Conservation (phyloP, 2,329 filamentous ascomycete species). For the Fusarium longipes region DNA sequence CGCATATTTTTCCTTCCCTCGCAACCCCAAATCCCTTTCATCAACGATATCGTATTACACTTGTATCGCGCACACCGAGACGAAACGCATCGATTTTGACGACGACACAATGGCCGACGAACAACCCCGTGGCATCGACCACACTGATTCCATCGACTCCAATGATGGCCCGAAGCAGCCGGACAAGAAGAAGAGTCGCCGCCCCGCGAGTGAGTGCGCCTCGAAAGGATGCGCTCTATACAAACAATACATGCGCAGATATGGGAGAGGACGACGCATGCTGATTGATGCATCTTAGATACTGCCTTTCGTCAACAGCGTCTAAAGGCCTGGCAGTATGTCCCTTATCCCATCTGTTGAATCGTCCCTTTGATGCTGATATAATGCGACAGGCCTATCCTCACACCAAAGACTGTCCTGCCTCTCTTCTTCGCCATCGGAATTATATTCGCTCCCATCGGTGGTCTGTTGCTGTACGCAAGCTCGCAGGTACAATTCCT, state of each 20-base stretch:
- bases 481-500: conserved; percentile 73
- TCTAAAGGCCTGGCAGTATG: conserved; percentile 98
- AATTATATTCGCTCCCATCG: conserved; percentile 92
- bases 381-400: conserved; percentile 75
- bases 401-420: conserved; percentile 92
- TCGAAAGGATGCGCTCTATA: conserved; percentile 18
- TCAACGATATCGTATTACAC: conserved; percentile 33
- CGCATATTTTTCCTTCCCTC: conserved; percentile 26
- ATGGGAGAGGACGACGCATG: neutral
- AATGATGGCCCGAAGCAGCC: conserved; percentile 64
- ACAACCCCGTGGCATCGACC: conserved; percentile 55
- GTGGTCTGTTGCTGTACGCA: conserved; percentile 85
- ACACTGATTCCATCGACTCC: conserved; percentile 65
- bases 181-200: conserved; percentile 90
- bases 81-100: conserved; percentile 27
- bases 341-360: conserved; percentile 21
- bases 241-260: neutral
- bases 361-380: conserved; percentile 52
- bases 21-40: conserved; percentile 4
- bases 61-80: conserved; percentile 16
- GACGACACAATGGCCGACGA: conserved; percentile 60
- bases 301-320: conserved; percentile 97
- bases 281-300: conserved; percentile 65
- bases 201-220: conserved; percentile 79
- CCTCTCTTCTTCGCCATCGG: conserved; percentile 92